Evolutionary conservation across 164 flowering plant genomes (phyloP).

Genomic region (Nymphaea colorata): DNA sequence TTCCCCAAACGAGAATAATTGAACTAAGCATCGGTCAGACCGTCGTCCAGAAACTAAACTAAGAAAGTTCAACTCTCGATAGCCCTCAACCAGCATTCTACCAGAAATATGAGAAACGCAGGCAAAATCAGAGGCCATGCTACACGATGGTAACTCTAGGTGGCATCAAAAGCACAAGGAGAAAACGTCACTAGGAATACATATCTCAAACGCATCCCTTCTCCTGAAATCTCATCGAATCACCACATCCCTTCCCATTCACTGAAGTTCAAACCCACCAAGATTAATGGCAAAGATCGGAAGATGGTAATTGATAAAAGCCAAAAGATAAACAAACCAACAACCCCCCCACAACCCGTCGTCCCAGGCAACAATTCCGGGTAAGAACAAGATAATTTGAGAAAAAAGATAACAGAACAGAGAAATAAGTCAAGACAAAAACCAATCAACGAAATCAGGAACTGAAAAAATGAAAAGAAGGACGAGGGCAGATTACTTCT

Average conservation of each 20-base stretch:
- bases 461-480: background rate
- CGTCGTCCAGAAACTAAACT: no score
- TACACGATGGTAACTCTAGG: background rate
- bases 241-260: background rate
- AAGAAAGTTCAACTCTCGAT: no score
- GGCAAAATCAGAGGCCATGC: background rate
- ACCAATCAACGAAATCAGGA: background rate
- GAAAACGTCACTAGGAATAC: background rate
- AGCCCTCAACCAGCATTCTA: no score
- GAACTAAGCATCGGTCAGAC: background rate
- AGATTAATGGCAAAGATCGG: background rate
- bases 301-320: background rate
- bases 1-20: background rate
- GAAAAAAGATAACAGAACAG: no score
- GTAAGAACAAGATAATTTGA: background rate
- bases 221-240: background rate
- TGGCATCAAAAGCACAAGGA: background rate
- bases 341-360: background rate
- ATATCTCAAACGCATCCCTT: background rate
- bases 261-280: background rate
- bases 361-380: background rate
- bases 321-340: background rate
- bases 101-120: no score
- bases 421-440: no score
- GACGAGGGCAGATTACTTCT: constrained; percentile 35